phyloP scores from a whole-genome alignment of 345 rosid genomes.

The Pseudoturritis turrita region DNA sequence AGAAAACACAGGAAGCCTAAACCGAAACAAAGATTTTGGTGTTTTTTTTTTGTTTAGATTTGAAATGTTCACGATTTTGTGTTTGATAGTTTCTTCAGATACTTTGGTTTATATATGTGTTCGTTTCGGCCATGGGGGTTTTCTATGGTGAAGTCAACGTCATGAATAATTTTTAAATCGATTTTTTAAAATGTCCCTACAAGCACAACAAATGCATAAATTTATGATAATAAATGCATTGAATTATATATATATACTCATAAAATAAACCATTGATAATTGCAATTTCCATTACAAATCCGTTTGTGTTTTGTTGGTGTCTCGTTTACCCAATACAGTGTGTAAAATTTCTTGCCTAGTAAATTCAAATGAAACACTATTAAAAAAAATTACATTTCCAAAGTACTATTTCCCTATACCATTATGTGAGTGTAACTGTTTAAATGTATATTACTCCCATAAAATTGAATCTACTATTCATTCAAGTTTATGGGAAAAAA shows the following conservation, averaged over 20 bases:
- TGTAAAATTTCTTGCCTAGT: not conserved
- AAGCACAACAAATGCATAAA: not conserved
- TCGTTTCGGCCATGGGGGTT: not conserved
- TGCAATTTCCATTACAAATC: not conserved
- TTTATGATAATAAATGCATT: not conserved
- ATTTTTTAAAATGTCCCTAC: not conserved
- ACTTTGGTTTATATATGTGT: constrained; percentile 21
- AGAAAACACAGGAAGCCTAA: not conserved
- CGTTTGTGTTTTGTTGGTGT: constrained; percentile 4
- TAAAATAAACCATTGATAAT: constrained; percentile 11
- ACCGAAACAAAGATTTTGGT: not conserved
- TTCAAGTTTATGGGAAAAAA: not conserved
- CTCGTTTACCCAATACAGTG: not conserved
- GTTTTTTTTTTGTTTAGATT: constrained; percentile 1
- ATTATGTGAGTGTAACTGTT: not conserved
- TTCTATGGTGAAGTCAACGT: constrained; percentile 12
- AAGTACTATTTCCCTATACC: not conserved
- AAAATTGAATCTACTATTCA: not conserved
- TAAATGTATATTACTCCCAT: not conserved
- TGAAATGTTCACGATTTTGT: constrained; percentile 10
- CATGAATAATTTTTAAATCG: not conserved
- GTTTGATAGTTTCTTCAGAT: constrained; percentile 16
- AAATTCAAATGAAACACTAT: not conserved
- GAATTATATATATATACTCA: not conserved
- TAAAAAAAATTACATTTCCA: not conserved